phyloP scores from a whole-genome alignment of 768 basidiomycete species.

The Chlorophyllum brunneum region DNA sequence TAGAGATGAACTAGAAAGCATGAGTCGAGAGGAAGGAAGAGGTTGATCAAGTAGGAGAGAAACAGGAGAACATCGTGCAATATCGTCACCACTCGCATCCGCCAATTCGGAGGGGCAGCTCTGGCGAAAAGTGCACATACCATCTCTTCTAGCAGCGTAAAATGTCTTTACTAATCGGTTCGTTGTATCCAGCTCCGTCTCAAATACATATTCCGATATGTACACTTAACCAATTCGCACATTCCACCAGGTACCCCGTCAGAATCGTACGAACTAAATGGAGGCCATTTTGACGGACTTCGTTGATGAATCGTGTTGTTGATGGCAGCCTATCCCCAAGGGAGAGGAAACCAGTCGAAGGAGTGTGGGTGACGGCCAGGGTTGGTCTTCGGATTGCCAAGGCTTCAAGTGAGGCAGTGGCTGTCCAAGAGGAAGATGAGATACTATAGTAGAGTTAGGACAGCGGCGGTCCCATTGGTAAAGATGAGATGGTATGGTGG shows the following conservation, averaged over 20 bases:
- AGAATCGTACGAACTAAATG: constrained; percentile 34
- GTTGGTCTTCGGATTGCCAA: constrained; percentile 16
- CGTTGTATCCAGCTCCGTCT: constrained; percentile 36
- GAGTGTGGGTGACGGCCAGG: constrained; percentile 42
- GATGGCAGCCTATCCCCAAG: constrained; percentile 2
- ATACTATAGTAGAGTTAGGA: too few species aligned
- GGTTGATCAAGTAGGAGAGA: neutral
- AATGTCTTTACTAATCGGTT: neutral
- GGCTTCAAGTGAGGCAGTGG: neutral
- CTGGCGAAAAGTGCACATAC: constrained; percentile 31
- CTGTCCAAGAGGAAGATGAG: constrained; percentile 21
- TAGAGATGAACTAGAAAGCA: too few species aligned
- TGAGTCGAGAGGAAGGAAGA: constrained; percentile 15
- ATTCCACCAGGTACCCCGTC: constrained; percentile 44
- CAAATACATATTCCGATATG: constrained; percentile 44
- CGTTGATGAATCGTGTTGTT: constrained; percentile 27
- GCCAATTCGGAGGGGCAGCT: constrained; percentile 29
- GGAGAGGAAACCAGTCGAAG: constrained; percentile 34
- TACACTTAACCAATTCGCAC: constrained; percentile 41
- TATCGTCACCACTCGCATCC: constrained; percentile 19
- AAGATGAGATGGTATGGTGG: constrained; percentile 64
- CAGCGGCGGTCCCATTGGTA: too few species aligned
- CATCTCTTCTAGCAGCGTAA: neutral
- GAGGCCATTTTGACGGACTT: constrained; percentile 39
- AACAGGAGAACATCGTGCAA: neutral